These are phyloP conservation scores for Hypoxylon sp. DNA, from an alignment of 2,329 filamentous ascomycete species.

Conservation along the genomic window DNA sequence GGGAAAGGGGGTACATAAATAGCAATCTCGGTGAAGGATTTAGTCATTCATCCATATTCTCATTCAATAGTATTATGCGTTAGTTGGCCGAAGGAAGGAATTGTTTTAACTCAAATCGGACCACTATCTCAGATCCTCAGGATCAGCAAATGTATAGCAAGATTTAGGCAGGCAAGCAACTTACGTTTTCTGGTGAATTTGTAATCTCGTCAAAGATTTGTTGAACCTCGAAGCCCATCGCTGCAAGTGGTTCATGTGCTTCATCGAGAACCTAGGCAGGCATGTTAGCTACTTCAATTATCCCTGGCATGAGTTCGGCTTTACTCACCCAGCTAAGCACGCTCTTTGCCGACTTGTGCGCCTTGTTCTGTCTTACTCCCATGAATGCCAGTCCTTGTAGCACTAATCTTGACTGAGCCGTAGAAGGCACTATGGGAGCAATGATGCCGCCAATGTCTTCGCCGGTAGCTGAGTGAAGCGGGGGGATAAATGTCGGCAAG, in stretches of 20 bases:
- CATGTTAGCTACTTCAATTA: slow-evolving; percentile 29
- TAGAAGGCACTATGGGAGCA: slow-evolving; percentile 77
- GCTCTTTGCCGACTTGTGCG: slow-evolving; percentile 75
- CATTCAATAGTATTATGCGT: slow-evolving; percentile 6
- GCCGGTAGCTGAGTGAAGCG: slow-evolving; percentile 66
- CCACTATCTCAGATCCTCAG: slow-evolving; percentile 34
- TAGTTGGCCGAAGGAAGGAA: slow-evolving; percentile 5
- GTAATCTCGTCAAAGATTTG: slow-evolving; percentile 48
- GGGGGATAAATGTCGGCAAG: slow-evolving; percentile 74
- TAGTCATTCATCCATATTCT: slow-evolving; percentile 16
- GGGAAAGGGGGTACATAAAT: slow-evolving; percentile 11
- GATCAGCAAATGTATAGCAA: slow-evolving; percentile 28
- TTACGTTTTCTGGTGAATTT: slow-evolving; percentile 48
- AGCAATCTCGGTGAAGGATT: slow-evolving; percentile 24
- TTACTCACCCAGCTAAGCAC: slow-evolving; percentile 80
- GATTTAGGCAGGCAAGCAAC: slow-evolving; percentile 19
- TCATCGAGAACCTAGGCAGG: slow-evolving; percentile 45
- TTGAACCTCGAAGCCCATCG: slow-evolving; percentile 48
- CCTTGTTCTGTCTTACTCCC: slow-evolving; percentile 83
- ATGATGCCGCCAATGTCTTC: slow-evolving; percentile 77
- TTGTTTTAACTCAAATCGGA: slow-evolving; percentile 38
- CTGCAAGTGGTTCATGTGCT: slow-evolving; percentile 42
- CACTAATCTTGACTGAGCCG: slow-evolving; percentile 73
- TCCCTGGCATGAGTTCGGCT: slow-evolving; percentile 4
- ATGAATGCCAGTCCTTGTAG: slow-evolving; percentile 81